Conservation (phyloP, 305 asterid species). For the Fraxinus angustifolia region DNA sequence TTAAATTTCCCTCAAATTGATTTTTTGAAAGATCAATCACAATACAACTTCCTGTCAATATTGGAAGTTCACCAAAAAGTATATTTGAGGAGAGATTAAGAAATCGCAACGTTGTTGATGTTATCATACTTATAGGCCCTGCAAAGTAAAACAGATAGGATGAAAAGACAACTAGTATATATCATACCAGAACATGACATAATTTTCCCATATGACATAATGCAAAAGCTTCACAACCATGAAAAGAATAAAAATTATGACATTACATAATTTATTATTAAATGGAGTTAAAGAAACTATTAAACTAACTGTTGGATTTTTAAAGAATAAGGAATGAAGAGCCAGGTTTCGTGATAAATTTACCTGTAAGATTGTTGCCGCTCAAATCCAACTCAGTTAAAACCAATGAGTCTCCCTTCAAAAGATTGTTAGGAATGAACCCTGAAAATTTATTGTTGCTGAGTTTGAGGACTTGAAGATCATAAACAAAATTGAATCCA, state of each 20-base stretch:
- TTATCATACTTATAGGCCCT: conserved; percentile 81
- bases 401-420: conserved; percentile 81
- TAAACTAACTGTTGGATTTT: not conserved
- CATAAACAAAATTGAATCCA: conserved; percentile 77
- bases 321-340: not conserved
- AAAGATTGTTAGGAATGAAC: conserved; percentile 65
- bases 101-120: conserved; percentile 61
- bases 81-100: conserved; percentile 81
- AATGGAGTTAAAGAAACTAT: not conserved
- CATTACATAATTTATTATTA: not conserved
- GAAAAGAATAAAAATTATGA: not conserved
- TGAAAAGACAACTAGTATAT: not conserved
- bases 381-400: conserved; percentile 83
- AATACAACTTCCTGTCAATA: conserved; percentile 70
- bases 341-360: not conserved
- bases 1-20: conserved; percentile 67
- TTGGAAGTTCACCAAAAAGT: conserved; percentile 85
- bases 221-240: not conserved
- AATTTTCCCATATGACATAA: conserved; percentile 1
- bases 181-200: not conserved
- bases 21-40: conserved; percentile 72
- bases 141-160: conserved; percentile 25
- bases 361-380: conserved; percentile 90
- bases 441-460: conserved; percentile 77
- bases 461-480: conserved; percentile 76